A percentile compares a stretch with the other conserved stretches of the same genome.
phyloP scores from a whole-genome alignment of 1,139 yeast genomes.

The Keqinozyma sinolaborantium region DNA sequence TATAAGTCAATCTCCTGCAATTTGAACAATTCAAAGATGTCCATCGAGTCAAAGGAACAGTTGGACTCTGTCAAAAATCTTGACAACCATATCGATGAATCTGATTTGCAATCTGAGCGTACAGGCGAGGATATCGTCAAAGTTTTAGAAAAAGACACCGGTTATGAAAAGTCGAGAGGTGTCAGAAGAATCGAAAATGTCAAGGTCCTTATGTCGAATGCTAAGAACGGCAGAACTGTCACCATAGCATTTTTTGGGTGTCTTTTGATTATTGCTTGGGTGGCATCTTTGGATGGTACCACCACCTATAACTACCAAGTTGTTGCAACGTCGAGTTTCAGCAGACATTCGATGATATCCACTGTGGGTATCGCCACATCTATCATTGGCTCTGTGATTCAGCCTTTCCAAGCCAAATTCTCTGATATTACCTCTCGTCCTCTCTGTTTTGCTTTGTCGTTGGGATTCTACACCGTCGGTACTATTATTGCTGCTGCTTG shows the following conservation, averaged over 20 bases:
- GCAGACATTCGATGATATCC: constrained; percentile 27
- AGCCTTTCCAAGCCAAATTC: constrained; percentile 26
- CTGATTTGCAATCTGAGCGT: too few species aligned
- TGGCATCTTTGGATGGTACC: constrained; percentile 29
- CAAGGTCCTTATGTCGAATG: constrained; percentile 4
- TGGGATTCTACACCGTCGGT: constrained; percentile 21
- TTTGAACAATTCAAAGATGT: too few species aligned
- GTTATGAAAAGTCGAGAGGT: constrained; percentile 8
- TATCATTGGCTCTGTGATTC: constrained; percentile 22
- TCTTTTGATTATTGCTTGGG: constrained; percentile 32
- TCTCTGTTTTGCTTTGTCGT: constrained; percentile 15
- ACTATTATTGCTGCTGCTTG: constrained; percentile 22
- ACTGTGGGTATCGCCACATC: constrained; percentile 26
- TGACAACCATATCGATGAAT: too few species aligned
- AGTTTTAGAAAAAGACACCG: constrained; percentile 1
- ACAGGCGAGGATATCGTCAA: too few species aligned
- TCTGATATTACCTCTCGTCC: constrained; percentile 30
- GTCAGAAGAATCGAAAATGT: constrained; percentile 9
- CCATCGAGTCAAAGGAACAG: too few species aligned
- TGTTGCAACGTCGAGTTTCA: constrained; percentile 19
- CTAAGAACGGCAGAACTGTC: constrained; percentile 5
- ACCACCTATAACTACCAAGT: constrained; percentile 29
- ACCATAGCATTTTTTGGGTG: constrained; percentile 7
- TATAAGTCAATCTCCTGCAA: too few species aligned
- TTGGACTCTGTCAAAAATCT: too few species aligned